Evolutionary conservation across 306 rosid species (phyloP).

Genomic region (Canavalia ensiformis): DNA sequence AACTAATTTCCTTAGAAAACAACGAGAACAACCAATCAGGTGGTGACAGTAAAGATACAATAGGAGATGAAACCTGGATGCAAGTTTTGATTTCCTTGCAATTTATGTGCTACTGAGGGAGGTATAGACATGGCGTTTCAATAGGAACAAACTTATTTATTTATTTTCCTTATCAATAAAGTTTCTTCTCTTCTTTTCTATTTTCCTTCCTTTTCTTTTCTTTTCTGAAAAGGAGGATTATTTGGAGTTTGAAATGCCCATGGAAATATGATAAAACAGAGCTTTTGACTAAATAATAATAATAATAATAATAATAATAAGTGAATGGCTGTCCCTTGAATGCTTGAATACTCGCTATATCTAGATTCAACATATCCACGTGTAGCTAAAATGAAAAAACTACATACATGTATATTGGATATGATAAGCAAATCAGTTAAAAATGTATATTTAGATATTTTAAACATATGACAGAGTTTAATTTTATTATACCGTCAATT

Average conservation of each 20-base stretch:
- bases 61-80: background rate
- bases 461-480: too few relatives aligned
- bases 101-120: background rate
- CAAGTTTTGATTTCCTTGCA: background rate
- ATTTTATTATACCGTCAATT: too few relatives aligned
- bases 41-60: background rate
- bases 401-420: too few relatives aligned
- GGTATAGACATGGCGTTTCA: background rate
- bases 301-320: background rate
- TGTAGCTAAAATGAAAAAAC: background rate
- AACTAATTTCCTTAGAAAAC: background rate
- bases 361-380: background rate
- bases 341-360: background rate
- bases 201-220: background rate
- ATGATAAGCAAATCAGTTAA: too few relatives aligned
- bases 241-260: constrained; percentile 15
- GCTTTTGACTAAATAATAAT: background rate
- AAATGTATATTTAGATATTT: too few relatives aligned
- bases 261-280: constrained; percentile 19
- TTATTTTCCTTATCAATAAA: constrained; percentile 28
- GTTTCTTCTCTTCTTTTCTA: constrained; percentile 23
- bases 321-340: background rate
- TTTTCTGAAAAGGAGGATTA: constrained; percentile 25
- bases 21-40: background rate
- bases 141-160: constrained; percentile 7